phyloP scores from a whole-genome alignment of 225 moss, liverwort and hornwort species.

The Thuidium tamariscinum region DNA sequence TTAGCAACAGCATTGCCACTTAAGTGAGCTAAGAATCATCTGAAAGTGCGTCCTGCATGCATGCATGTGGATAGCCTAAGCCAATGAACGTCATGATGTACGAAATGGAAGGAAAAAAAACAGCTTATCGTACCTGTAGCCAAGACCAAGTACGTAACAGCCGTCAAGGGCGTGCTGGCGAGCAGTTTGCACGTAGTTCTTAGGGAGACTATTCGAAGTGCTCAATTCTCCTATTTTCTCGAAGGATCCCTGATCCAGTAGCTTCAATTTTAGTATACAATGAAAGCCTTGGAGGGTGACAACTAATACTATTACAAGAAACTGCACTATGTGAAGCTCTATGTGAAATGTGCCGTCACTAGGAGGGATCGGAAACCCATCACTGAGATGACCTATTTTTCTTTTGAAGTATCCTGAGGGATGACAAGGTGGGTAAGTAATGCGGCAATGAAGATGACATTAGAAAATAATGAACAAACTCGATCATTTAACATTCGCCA shows the following conservation, averaged over 20 bases:
- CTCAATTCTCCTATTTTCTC: slow-evolving; percentile 63
- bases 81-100: not conserved
- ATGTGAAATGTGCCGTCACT: not conserved
- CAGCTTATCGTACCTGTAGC: slow-evolving; percentile 39
- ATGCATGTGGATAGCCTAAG: not conserved
- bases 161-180: slow-evolving; percentile 68
- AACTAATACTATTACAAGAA: not conserved
- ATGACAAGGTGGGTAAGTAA: not conserved
- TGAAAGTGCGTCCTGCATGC: not conserved
- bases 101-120: not conserved
- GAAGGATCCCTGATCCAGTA: slow-evolving; percentile 59
- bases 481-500: not conserved
- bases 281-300: not conserved
- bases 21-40: not conserved
- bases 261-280: not conserved
- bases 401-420: not conserved
- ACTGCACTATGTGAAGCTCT: not conserved
- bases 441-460: not conserved
- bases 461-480: not conserved
- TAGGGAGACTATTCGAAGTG: slow-evolving; percentile 31
- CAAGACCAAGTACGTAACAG: slow-evolving; percentile 79
- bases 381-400: not conserved
- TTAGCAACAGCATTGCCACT: not conserved
- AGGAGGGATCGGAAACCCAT: not conserved
- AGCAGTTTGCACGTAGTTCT: slow-evolving; percentile 43